These are phyloP conservation scores for Ganoderma lucidum DNA, from an alignment of 1,284 basidiomycete genomes.

Conservation along the genomic window DNA sequence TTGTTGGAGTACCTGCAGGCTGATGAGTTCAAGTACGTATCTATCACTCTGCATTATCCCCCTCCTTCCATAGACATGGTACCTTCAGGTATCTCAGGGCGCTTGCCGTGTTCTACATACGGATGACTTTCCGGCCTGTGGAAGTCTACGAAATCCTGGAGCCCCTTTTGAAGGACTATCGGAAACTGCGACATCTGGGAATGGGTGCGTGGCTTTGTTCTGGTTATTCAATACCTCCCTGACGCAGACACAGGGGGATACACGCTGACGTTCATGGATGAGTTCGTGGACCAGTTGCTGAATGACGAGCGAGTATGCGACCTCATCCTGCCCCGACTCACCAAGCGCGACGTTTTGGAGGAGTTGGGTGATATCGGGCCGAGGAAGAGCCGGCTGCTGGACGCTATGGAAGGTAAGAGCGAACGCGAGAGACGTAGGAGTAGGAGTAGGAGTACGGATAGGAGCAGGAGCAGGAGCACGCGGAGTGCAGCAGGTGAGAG, in stretches of 20 bases:
- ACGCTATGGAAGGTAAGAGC: constrained; percentile 80
- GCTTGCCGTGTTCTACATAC: constrained; percentile 92
- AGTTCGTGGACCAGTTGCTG: constrained; percentile 89
- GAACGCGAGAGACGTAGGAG: constrained; percentile 50
- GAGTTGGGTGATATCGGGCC: constrained; percentile 91
- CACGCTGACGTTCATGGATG: constrained; percentile 88
- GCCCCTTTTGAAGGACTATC: constrained; percentile 92
- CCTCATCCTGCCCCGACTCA: constrained; percentile 92
- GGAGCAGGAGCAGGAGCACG: constrained; percentile 35
- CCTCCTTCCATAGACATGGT: background rate
- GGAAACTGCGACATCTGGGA: constrained; percentile 86
- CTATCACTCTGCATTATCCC: background rate
- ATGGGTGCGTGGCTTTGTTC: constrained; percentile 63
- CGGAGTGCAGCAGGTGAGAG: constrained; percentile 42
- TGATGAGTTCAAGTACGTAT: constrained; percentile 95
- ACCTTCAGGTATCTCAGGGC: constrained; percentile 87
- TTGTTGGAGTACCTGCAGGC: constrained; percentile 93
- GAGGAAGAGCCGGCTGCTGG: constrained; percentile 80
- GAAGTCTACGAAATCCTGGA: constrained; percentile 96
- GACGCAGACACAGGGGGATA: constrained; percentile 69
- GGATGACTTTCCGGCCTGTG: constrained; percentile 90
- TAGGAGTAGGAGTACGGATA: constrained; percentile 46
- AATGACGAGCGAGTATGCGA: constrained; percentile 95
- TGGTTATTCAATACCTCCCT: background rate
- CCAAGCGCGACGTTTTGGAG: constrained; percentile 88